Evolutionary conservation across 108 stramenopile species (phyloP), one percentile per base, ranked within the genome.

Genomic region (Skeletonema grethae): DNA sequence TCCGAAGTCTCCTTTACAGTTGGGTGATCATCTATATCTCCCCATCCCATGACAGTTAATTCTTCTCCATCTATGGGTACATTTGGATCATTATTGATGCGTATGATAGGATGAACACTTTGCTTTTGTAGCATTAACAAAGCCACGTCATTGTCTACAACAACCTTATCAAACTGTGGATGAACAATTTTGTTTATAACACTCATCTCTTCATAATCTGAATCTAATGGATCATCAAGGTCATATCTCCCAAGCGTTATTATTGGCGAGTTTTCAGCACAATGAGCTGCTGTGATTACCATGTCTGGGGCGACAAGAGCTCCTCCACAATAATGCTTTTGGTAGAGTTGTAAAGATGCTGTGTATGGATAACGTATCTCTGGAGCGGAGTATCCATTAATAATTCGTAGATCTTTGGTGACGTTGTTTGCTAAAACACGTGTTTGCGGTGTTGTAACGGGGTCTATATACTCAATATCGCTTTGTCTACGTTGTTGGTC

Each of bases 231-330:
- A 15, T 69, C 45, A 16, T 62, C 43, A 31, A 70, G 76, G 15
- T 76, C 67, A 61, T 76, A 76, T 22, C 75, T 60, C 0, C 75
- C 75, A 13, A 76, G 29, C n/a, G 41, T 57, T 22, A 67, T 41
- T 9, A 32, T 38, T 25, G 66, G 43, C 1, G 61, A 28, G 0
- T 43, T 70, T 35, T 48, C 53, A 0, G 68, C 48, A 61, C 78
- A 79, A 41, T 79, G 78, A 1, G 67, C 78, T 0, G 78, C 78
- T 7, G 78, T 79, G 32, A 74, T 43, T n/a, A 79, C 65, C 13
- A 79, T 69, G 18, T 79, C 67, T 7, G 72, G 61, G 0, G 78
- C 78, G 20, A 79, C 65, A 0, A 79, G 67, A 35, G 73, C 63
- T 20, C 64, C 78, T 6, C 78, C 78, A 29, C 78, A 79, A 29